These are phyloP conservation scores for Paecilomyces sp. DNA, from an alignment of 2,329 filamentous ascomycete genomes.

Conservation along the genomic window DNA sequence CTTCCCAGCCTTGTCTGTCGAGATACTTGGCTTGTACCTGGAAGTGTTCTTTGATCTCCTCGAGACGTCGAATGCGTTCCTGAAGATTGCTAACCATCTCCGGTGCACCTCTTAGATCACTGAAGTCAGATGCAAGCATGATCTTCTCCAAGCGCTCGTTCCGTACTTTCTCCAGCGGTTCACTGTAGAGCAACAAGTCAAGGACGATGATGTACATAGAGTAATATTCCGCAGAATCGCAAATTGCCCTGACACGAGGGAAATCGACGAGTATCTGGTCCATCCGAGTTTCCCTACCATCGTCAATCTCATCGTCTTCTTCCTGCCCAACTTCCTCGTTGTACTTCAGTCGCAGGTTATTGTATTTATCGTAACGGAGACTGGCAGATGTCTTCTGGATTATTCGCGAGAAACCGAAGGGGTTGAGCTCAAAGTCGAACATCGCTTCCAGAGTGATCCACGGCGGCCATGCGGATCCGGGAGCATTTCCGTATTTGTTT, in stretches of 20 bases:
- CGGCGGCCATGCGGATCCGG: slow-evolving; percentile 85
- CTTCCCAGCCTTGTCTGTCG: slow-evolving; percentile 85
- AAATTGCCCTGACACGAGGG: slow-evolving; percentile 85
- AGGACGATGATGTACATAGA: slow-evolving; percentile 97
- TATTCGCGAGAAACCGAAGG: slow-evolving; percentile 95
- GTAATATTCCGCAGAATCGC: slow-evolving; percentile 96
- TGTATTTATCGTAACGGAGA: slow-evolving; percentile 96
- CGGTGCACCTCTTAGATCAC: slow-evolving; percentile 85
- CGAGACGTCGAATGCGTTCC: slow-evolving; percentile 83
- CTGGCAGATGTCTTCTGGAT: slow-evolving; percentile 95
- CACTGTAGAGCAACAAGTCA: slow-evolving; percentile 90
- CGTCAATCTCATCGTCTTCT: slow-evolving; percentile 38
- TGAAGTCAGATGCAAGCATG: slow-evolving; percentile 97
- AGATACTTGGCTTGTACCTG: slow-evolving; percentile 83
- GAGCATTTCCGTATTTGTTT: slow-evolving; percentile 80
- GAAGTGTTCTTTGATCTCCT: slow-evolving; percentile 95
- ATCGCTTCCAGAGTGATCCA: slow-evolving; percentile 99
- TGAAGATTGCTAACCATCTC: slow-evolving; percentile 89
- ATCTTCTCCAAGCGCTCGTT: slow-evolving; percentile 96
- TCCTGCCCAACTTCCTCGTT: slow-evolving; percentile 81
- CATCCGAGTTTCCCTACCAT: slow-evolving; percentile 65
- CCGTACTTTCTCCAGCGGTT: slow-evolving; percentile 94
- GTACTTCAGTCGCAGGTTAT: slow-evolving; percentile 91
- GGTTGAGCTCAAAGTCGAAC: slow-evolving; percentile 90
- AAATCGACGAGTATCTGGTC: slow-evolving; percentile 98